Evolutionary conservation across 2,329 filamentous ascomycete species (phyloP), one percentile per base, ranked within the genome.

Genomic region (Aspergillus spinulosporus): DNA sequence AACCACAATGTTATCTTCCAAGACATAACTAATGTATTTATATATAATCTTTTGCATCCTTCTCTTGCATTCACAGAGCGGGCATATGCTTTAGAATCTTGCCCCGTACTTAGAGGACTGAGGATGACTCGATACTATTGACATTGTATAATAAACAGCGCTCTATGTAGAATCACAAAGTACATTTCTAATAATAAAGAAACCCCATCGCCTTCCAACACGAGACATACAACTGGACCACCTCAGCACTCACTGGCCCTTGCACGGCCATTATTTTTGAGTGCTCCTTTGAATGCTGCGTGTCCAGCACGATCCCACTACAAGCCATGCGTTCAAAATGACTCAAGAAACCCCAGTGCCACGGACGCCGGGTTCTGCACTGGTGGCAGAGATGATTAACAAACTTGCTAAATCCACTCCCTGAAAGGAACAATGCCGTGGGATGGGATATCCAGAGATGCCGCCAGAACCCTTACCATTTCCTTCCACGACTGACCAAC

Each of bases 321-420:
- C 77, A 80, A 0, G 73, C 72, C 78, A 80, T 80, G 26, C 76
- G 70, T 28, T 68, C 11, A 36, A 68, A 74, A 32, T 71, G 57
- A 8, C 58, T 67, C 64, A 15, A 73, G 58, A 53, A 73, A 73
- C 5, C 68, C 70, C 3, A 70, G 43, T 21, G 72, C 42, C 47
- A 52, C 57, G 4, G 56, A 47, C 1, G 71, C 69, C 3, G 71
- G 71, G 36, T 72, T 73, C 12, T 72, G 62, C 3, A 61, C 53
- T 9, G 50, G 52, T 3, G 61, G 47, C 9, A 43, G 65, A 2
- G 43, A 26, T 2, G 67, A 60, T 2, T 21, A 21, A 21, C 68
- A 60, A 5, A 80, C 75, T 2, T 63, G 66, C 7, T 65, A 43
- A 1, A 78, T 54, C 76, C 76, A 79, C 12, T 75, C 69, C 0